Conservation (phyloP, 768 basidiomycete genomes). For the Phanerochaete sordida region DNA sequence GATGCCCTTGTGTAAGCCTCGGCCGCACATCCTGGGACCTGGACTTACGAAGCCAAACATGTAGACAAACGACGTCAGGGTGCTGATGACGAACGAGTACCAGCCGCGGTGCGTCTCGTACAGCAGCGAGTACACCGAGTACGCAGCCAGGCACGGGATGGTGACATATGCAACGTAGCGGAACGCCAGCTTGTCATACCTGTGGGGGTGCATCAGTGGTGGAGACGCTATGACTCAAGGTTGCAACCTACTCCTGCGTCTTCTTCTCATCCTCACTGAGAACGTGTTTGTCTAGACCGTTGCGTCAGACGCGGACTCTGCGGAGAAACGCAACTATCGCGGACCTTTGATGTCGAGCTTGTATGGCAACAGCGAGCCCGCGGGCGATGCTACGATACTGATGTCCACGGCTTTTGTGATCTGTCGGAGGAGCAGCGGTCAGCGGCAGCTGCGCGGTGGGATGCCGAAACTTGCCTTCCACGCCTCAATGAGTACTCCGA, state of each 20-base stretch:
- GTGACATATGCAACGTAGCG: conserved; percentile 90
- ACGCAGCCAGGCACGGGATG: conserved; percentile 73
- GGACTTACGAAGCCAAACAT: conserved; percentile 95
- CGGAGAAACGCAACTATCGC: conserved; percentile 14
- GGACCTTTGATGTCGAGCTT: conserved; percentile 77
- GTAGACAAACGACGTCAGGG: conserved; percentile 88
- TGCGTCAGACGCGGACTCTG: conserved; percentile 12
- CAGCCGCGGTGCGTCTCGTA: conserved; percentile 88
- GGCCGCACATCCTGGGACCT: not conserved
- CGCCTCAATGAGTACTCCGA: conserved; percentile 81
- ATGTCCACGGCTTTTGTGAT: conserved; percentile 93
- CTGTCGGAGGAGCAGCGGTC: conserved; percentile 31
- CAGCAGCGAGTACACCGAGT: conserved; percentile 76
- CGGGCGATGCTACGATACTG: conserved; percentile 52
- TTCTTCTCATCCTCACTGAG: conserved; percentile 97
- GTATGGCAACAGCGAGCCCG: conserved; percentile 75
- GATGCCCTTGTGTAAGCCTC: conserved; percentile 11
- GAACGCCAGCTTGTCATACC: conserved; percentile 92
- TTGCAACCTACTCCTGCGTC: conserved; percentile 81
- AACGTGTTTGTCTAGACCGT: conserved; percentile 78
- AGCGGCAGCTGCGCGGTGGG: not conserved
- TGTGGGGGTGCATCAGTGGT: conserved; percentile 23
- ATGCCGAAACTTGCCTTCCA: conserved; percentile 69
- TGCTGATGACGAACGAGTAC: conserved; percentile 95
- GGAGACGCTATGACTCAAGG: not conserved